A percentile compares a stretch with the other conserved stretches of the same genome.
These are phyloP conservation scores for Macrolepiota fuliginosa DNA, from an alignment of 768 basidiomycete genomes.

Conservation along the genomic window DNA sequence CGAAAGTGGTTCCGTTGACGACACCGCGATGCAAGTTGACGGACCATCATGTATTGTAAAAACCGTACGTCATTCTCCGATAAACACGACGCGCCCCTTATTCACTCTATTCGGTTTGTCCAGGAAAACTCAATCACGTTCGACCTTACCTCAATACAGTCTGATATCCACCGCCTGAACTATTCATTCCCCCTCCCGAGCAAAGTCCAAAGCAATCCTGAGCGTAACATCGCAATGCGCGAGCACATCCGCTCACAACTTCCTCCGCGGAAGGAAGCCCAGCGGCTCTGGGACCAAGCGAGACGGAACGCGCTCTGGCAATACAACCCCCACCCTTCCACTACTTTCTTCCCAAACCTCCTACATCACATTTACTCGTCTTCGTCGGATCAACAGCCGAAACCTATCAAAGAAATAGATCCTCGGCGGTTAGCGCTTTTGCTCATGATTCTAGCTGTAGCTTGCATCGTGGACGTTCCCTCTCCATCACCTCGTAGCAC, in stretches of 20 bases:
- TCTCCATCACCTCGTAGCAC: conserved; percentile 21
- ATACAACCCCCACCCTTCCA: conserved; percentile 66
- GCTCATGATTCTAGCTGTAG: conserved; percentile 70
- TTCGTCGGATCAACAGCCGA: conserved; percentile 20
- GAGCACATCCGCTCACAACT: conserved; percentile 55
- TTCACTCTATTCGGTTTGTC: background rate
- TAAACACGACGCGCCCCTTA: conserved; percentile 8
- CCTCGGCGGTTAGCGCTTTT: conserved; percentile 64
- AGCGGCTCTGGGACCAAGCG: conserved; percentile 61
- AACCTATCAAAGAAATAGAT: conserved; percentile 42
- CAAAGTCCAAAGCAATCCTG: conserved; percentile 27
- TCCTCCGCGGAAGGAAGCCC: conserved; percentile 53
- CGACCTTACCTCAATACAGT: conserved; percentile 10
- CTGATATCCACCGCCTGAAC: conserved; percentile 50
- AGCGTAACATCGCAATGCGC: conserved; percentile 52
- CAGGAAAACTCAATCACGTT: conserved; percentile 6
- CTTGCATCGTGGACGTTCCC: conserved; percentile 54
- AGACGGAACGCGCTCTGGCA: conserved; percentile 68
- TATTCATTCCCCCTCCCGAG: conserved; percentile 51
- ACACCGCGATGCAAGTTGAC: conserved; percentile 22
- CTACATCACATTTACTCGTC: conserved; percentile 62
- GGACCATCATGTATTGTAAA: conserved; percentile 2
- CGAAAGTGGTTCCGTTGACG: conserved; percentile 30
- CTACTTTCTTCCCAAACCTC: conserved; percentile 64
- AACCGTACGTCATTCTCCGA: conserved; percentile 11